Conservation (phyloP, 2,329 filamentous ascomycete species). For the Acrocalymma vagum region DNA sequence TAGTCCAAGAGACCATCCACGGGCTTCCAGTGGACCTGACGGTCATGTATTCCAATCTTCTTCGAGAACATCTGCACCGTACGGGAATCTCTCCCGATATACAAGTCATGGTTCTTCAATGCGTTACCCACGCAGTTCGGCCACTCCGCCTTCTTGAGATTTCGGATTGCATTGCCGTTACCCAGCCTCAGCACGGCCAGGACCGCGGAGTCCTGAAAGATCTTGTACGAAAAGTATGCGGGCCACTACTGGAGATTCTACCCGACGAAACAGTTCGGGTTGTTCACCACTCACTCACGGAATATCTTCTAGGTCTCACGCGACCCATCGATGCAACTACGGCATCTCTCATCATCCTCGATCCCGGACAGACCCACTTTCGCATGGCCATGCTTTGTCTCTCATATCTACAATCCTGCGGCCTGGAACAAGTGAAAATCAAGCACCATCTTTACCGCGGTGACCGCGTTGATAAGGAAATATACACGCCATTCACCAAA, state of each 20-base stretch:
- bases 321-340: constrained; percentile 4
- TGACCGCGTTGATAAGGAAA: background rate
- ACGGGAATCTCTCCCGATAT: constrained; percentile 39
- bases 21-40: constrained; percentile 48
- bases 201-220: constrained; percentile 37
- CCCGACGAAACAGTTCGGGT: constrained; percentile 56
- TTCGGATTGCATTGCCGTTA: constrained; percentile 34
- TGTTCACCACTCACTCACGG: constrained; percentile 60
- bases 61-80: constrained; percentile 46
- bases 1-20: constrained; percentile 34
- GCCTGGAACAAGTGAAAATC: constrained; percentile 10
- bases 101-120: constrained; percentile 51
- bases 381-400: constrained; percentile 20
- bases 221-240: constrained; percentile 48
- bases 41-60: constrained; percentile 51
- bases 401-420: constrained; percentile 18
- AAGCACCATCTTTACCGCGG: too few species aligned
- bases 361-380: constrained; percentile 12
- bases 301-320: constrained; percentile 46
- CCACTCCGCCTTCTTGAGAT: constrained; percentile 56
- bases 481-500: constrained; percentile 11
- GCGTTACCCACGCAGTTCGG: constrained; percentile 52
- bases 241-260: constrained; percentile 54
- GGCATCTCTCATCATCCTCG: constrained; percentile 14
- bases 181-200: constrained; percentile 9